Evolutionary conservation across 1,139 yeast genomes (phyloP).

Genomic region (Kazachstania sp.): DNA sequence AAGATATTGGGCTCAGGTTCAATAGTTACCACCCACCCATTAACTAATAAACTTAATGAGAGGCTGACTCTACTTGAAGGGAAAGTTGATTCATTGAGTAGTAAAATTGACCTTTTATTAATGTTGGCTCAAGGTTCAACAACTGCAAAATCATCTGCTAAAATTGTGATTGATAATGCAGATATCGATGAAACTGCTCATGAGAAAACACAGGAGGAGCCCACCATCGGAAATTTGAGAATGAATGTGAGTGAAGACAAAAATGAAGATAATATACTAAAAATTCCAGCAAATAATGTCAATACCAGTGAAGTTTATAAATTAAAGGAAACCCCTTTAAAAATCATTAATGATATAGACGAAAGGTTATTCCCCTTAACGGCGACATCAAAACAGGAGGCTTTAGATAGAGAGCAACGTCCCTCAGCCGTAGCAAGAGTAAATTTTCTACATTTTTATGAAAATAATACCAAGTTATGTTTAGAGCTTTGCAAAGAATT

Average conservation of each 20-base stretch:
- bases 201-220: background rate
- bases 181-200: background rate
- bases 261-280: background rate
- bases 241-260: background rate
- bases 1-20: background rate
- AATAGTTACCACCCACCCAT: conserved; percentile 1
- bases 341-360: conserved; percentile 37
- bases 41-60: conserved; percentile 6
- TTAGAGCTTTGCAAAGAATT: conserved; percentile 38
- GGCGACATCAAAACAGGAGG: conserved; percentile 25
- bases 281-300: background rate
- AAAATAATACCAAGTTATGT: conserved; percentile 34
- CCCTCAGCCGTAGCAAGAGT: conserved; percentile 31
- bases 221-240: background rate
- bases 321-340: conserved; percentile 33
- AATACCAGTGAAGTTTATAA: conserved; percentile 15
- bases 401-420: conserved; percentile 30
- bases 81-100: conserved; percentile 14
- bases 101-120: conserved; percentile 28
- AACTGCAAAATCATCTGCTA: conserved; percentile 3
- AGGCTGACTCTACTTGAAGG: conserved; percentile 20
- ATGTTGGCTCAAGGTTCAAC: conserved; percentile 22
- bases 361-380: conserved; percentile 33
- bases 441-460: conserved; percentile 37
- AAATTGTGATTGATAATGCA: background rate